Base-by-base conservation (phyloP, 139 green algal species). In the Volvox reticuliferus region DNA sequence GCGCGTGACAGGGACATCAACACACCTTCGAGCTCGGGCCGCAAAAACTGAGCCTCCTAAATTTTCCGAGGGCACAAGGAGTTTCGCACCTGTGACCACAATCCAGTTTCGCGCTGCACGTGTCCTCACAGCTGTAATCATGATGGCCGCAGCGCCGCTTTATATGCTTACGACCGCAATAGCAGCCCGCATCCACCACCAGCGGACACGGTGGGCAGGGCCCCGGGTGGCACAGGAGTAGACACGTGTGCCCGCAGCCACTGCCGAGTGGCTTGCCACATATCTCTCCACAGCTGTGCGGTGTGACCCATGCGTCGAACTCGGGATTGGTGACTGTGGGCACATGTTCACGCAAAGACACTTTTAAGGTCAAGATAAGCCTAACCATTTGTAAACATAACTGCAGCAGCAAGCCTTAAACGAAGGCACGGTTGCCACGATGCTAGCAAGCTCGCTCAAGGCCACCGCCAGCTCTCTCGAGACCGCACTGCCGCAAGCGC, bases 211-310 rank as follows among this genome's bases (percentile, higher is more conserved):
- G 96, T 12, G 96, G 95, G 92, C 95, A 97, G 44, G 96, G 96
- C 14, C 96, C 96, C 13, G 96, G 96, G 93, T 98, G 96, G 91
- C 96, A 98, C 37, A 98, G 94, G 93, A 98, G 92, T 87, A 97
- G 86, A 90, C 96, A 98, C 14, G 71, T 93, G 92, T 98, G 96
- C 17, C 73, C 88, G 87, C 96, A 98, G 30, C 87, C 88, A 33
- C 89, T 88, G 24, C 33, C 16, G 67, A 96, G 92, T 30, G 82
- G 20, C 81, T 91, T 90, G 44, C 89, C 93, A 63, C 96, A 98
- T 0, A 93, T 82, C 65, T 96, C 94, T n/a, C 96, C 96, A 91
- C 96, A 98, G 67, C 82, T 92, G 94, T 98, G 96, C 0, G 96
- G 88, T 0, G 95, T 91, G 26, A 95, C 69, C 96, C 96, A 98